A percentile compares a stretch with the other conserved stretches of the same genome.
Conservation (phyloP, 2,329 filamentous ascomycete species). For the Scortechinia acanthostroma region DNA sequence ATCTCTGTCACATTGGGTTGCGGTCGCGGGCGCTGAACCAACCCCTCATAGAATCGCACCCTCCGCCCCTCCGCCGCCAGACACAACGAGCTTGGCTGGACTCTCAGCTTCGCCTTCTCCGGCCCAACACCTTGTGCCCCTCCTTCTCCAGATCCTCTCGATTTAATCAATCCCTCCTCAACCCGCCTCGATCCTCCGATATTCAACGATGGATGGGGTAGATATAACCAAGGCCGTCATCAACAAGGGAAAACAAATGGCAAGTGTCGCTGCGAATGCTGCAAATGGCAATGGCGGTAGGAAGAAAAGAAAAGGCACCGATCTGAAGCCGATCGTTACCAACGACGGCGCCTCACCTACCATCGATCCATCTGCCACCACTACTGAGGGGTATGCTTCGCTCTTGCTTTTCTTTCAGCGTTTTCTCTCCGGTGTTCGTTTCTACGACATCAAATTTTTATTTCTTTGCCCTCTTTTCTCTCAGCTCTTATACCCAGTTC, state of each 20-base stretch:
- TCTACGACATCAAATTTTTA: no score
- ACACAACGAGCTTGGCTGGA: background rate
- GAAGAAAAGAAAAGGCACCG: constrained; percentile 58
- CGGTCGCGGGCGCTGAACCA: no score
- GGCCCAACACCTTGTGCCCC: background rate
- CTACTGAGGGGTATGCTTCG: constrained; percentile 1
- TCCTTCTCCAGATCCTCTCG: background rate
- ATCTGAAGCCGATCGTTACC: constrained; percentile 61
- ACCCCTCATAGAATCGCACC: no score
- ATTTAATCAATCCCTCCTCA: no score
- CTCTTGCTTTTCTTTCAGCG: no score
- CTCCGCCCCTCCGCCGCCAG: no score
- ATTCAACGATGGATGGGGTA: constrained; percentile 57
- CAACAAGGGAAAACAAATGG: constrained; percentile 58
- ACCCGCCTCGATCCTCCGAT: background rate
- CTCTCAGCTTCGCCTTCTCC: background rate
- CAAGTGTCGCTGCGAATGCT: constrained; percentile 33
- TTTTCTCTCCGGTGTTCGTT: background rate
- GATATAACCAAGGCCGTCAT: constrained; percentile 59
- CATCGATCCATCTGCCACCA: background rate
- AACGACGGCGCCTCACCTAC: constrained; percentile 30
- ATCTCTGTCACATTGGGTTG: no score
- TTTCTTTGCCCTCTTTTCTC: no score
- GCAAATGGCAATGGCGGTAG: constrained; percentile 46
- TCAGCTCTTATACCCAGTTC: no score